These are phyloP conservation scores for Agaricus sinodeliciosus DNA, from an alignment of 768 basidiomycete species.

Conservation along the genomic window DNA sequence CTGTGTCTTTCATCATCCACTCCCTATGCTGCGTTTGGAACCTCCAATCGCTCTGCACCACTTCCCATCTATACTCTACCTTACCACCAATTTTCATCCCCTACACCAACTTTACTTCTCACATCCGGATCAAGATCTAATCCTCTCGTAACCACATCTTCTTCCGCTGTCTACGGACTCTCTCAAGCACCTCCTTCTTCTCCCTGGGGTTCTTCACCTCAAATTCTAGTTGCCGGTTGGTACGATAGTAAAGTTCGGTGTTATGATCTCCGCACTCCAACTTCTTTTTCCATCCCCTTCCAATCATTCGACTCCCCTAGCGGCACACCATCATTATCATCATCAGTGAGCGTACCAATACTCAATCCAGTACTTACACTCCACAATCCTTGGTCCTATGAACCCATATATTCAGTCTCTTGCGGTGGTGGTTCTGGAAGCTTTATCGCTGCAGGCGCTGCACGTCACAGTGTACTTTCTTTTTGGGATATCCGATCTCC, in stretches of 20 bases:
- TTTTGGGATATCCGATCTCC: slow-evolving; percentile 77
- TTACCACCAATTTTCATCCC: slow-evolving; percentile 34
- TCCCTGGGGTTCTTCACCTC: slow-evolving; percentile 64
- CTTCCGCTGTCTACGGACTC: slow-evolving; percentile 70
- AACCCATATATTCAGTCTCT: slow-evolving; percentile 71
- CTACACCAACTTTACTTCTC: slow-evolving; percentile 37
- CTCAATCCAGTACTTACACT: slow-evolving; percentile 56
- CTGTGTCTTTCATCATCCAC: slow-evolving; percentile 44
- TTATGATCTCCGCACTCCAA: slow-evolving; percentile 64
- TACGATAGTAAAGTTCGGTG: slow-evolving; percentile 70
- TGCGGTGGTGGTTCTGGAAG: slow-evolving; percentile 64
- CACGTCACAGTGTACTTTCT: slow-evolving; percentile 69
- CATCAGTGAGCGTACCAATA: slow-evolving; percentile 15
- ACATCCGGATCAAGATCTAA: slow-evolving; percentile 25
- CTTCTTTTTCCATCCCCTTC: slow-evolving; percentile 5
- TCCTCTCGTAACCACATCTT: slow-evolving; percentile 7
- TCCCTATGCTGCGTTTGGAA: slow-evolving; percentile 65
- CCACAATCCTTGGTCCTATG: slow-evolving; percentile 60
- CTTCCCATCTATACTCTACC: slow-evolving; percentile 51
- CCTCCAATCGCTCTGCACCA: slow-evolving; percentile 46
- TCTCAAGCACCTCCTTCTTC: slow-evolving; percentile 52
- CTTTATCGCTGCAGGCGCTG: slow-evolving; percentile 70
- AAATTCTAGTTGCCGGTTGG: slow-evolving; percentile 76
- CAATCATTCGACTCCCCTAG: too few relatives aligned
- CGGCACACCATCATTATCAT: background rate